phyloP scores from a whole-genome alignment of 1,284 basidiomycete species.

The Phylloporus sp. region DNA sequence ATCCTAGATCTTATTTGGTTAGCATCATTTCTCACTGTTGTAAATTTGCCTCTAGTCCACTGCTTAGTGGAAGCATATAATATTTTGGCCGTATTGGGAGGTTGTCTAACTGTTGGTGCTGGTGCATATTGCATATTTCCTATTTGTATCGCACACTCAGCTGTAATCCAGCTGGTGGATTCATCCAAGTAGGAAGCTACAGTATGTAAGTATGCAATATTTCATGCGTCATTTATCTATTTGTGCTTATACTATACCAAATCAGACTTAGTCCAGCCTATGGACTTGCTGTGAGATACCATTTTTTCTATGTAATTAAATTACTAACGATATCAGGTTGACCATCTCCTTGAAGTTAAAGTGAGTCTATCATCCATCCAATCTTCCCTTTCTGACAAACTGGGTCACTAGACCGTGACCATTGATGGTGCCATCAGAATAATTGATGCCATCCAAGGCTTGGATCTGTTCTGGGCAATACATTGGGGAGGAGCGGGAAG shows the following conservation, averaged over 20 bases:
- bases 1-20: conserved; percentile 2
- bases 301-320: neutral
- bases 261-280: conserved; percentile 16
- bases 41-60: conserved; percentile 12
- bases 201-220: conserved; percentile 16
- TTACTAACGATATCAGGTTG: conserved; percentile 5
- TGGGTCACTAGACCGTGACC: conserved; percentile 14
- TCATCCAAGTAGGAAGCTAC: conserved; percentile 20
- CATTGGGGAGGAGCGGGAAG: conserved; percentile 23
- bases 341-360: conserved; percentile 17
- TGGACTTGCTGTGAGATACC: conserved; percentile 18
- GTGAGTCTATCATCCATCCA: neutral
- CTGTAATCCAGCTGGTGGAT: conserved; percentile 12
- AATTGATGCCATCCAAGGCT: conserved; percentile 18
- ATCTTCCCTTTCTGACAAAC: neutral
- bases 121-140: conserved; percentile 1
- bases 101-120: conserved; percentile 22
- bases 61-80: conserved; percentile 6
- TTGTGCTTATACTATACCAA: neutral
- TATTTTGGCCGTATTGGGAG: conserved; percentile 17
- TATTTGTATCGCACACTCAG: neutral
- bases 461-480: conserved; percentile 24
- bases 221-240: too few species aligned
- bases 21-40: neutral
- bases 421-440: conserved; percentile 12